Base-by-base conservation (phyloP, 2,329 filamentous ascomycete species). In the Reticulascus tulasneorum region DNA sequence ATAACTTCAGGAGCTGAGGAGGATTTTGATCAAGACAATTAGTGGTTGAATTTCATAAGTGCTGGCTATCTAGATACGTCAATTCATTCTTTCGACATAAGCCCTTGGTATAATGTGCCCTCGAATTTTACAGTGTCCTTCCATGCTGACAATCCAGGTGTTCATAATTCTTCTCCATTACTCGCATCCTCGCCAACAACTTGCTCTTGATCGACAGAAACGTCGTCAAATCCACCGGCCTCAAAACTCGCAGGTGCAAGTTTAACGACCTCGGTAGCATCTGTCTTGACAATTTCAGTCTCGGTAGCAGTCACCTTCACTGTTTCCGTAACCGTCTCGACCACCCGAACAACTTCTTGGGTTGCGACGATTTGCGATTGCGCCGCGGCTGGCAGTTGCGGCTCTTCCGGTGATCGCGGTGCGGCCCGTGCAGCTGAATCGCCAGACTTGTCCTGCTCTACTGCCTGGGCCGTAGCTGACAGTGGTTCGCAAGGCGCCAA, bases 271-370 rank as follows among this genome's bases (percentile, higher is more conserved):
- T 28, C 12, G 8, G 40, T 40, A 6, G 40, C 23, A 19, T 33
- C 32, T 2, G 26, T 15, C 24, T 23, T 29, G 11, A 47, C 35
- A 20, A 40, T 38, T 27, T 51, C 43, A 2, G 53, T 63, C 40
- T 63, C 55, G 0, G 46, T 49, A 7, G 47, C 44, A 7, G 46
- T 35, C 17, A 34, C 40, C 34, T 44, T 44, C 33, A 40, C 35
- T 4, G 44, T 44, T 46, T 57, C 40, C 2, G 55, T 58, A n/a
- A 59, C 48, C 2, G 54, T 61, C 42, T 64, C 55, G 9, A 64
- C 49, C 6, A 64, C 46, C 3, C 51, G 52, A 9, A 64, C 51
- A 1, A 55, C 42, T 30, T 51, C 56, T 25, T 48, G 53, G 29
- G 54, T 46, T 13, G 48, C 51, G 12, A 56, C 47, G 1, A 47